A percentile compares a stretch with the other conserved stretches of the same genome.
Conservation (phyloP, 345 rosid genomes). For the Nasturtium officinale region DNA sequence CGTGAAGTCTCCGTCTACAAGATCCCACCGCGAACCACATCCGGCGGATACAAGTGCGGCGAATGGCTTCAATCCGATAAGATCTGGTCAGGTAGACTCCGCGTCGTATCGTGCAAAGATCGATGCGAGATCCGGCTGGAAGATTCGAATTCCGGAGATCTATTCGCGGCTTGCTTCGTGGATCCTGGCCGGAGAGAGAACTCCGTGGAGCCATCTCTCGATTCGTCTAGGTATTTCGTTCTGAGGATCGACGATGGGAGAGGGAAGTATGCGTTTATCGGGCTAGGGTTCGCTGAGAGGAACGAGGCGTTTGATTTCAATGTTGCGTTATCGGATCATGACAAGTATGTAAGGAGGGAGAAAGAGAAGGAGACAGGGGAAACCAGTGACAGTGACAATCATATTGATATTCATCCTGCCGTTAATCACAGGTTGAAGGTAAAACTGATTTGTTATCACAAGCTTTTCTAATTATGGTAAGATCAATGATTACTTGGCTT, state of each 20-base stretch:
- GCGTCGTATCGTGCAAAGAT: conserved; percentile 91
- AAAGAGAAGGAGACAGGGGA: conserved; percentile 75
- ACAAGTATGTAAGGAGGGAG: conserved; percentile 83
- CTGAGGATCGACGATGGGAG: conserved; percentile 91
- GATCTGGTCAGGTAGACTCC: conserved; percentile 99
- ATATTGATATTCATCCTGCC: conserved; percentile 95
- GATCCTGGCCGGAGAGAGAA: conserved; percentile 80
- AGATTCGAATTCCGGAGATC: conserved; percentile 87
- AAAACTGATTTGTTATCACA: neutral
- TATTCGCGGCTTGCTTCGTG: conserved; percentile 95
- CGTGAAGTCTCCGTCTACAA: conserved; percentile 92
- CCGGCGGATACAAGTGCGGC: conserved; percentile 98
- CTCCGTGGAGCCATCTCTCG: conserved; percentile 94
- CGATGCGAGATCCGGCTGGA: conserved; percentile 98
- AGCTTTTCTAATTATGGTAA: neutral
- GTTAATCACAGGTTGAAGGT: conserved; percentile 97
- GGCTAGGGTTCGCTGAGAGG: conserved; percentile 89
- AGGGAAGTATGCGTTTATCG: conserved; percentile 96
- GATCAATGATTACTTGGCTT: conserved; percentile 22
- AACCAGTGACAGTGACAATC: conserved; percentile 60
- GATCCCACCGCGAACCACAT: conserved; percentile 91
- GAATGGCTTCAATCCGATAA: conserved; percentile 98
- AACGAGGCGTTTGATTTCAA: conserved; percentile 99
- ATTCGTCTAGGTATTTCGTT: conserved; percentile 92
- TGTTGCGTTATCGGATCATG: conserved; percentile 97